Percentiles rank a stretch among this genome's conserved stretches.
Conservation (phyloP, 2,329 filamentous ascomycete genomes). For the Calcarisporium arbuscula region DNA sequence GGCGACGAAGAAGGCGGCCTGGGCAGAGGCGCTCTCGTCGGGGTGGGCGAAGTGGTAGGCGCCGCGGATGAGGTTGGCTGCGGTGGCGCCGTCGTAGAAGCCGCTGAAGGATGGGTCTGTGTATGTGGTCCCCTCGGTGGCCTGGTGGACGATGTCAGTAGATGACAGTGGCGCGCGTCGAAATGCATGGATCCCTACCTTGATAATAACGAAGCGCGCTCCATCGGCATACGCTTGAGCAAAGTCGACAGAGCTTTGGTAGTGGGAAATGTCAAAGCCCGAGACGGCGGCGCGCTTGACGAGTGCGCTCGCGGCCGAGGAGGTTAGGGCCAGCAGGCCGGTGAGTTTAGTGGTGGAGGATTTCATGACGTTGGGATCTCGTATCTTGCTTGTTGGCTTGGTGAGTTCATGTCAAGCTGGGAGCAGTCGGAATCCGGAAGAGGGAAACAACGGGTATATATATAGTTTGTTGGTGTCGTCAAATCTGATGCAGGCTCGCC, state of each 20-base stretch:
- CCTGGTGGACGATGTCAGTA: slow-evolving; percentile 23
- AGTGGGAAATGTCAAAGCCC: slow-evolving; percentile 36
- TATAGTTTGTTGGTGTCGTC: too few species aligned
- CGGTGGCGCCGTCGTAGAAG: slow-evolving; percentile 43
- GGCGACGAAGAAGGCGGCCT: slow-evolving; percentile 44
- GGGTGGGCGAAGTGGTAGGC: slow-evolving; percentile 51
- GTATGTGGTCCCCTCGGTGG: slow-evolving; percentile 44
- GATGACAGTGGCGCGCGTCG: too few species aligned
- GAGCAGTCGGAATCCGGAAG: too few species aligned
- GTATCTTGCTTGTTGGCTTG: too few species aligned
- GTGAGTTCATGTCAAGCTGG: too few species aligned
- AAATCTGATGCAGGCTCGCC: too few species aligned
- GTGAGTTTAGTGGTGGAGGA: slow-evolving; percentile 2
- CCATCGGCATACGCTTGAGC: slow-evolving; percentile 27
- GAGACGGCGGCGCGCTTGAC: slow-evolving; percentile 22
- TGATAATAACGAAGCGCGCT: slow-evolving; percentile 38
- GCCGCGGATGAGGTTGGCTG: slow-evolving; percentile 45
- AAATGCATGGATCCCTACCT: too few species aligned
- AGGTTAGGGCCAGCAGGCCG: neutral
- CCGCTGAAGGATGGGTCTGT: slow-evolving; percentile 35
- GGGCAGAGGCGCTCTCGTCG: slow-evolving; percentile 33
- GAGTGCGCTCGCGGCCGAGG: slow-evolving; percentile 6
- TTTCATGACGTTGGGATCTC: too few species aligned
- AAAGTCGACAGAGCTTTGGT: slow-evolving; percentile 31
- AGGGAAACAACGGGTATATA: too few species aligned